phyloP scores from a whole-genome alignment of 345 rosid species.

The Barbarea vulgaris region DNA sequence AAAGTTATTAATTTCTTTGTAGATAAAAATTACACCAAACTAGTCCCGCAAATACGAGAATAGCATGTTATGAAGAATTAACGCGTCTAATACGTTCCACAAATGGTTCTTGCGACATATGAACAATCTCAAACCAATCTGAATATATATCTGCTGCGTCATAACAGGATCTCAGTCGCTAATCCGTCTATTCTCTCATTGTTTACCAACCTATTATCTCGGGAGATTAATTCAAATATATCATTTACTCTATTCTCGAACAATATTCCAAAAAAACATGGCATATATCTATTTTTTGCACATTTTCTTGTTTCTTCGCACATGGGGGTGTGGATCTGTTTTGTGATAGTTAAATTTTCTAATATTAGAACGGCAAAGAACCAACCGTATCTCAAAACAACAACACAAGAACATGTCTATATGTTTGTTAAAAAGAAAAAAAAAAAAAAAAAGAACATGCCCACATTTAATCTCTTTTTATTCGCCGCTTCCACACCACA shows the following conservation, averaged over 20 bases:
- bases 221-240: background rate
- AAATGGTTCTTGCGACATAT: no score
- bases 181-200: background rate
- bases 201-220: background rate
- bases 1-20: no score
- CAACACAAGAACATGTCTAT: constrained; percentile 25
- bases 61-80: no score
- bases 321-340: constrained; percentile 37
- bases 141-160: background rate
- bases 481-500: constrained; percentile 25
- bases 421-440: background rate
- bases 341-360: background rate
- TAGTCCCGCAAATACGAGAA: no score
- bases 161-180: background rate
- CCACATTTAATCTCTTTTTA: constrained; percentile 29
- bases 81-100: no score
- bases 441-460: constrained; percentile 6
- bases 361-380: constrained; percentile 21
- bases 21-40: no score
- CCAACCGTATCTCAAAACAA: constrained; percentile 5
- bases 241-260: background rate
- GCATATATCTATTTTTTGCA: background rate
- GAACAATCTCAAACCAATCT: no score
- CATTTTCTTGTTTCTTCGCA: background rate
- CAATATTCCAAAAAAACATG: background rate